Conservation (phyloP, 192 early-diverging fungal genomes). For the Backusella liffmaniae region DNA sequence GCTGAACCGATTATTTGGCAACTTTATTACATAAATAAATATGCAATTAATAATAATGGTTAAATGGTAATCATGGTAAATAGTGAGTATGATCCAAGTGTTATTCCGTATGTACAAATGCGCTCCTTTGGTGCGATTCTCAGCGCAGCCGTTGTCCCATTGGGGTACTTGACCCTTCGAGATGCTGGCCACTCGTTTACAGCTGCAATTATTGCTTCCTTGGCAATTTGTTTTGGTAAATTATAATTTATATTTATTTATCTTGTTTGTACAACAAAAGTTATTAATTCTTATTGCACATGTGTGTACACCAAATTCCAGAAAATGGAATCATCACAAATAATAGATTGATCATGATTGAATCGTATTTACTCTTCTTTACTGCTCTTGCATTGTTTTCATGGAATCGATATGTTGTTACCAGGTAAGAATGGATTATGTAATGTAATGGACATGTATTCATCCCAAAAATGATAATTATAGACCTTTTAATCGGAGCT, state of each 20-base stretch:
- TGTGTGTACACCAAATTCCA: constrained; percentile 21
- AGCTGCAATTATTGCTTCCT: constrained; percentile 71
- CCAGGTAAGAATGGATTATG: not conserved
- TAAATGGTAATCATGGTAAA: too few species aligned
- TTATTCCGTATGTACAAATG: constrained; percentile 87
- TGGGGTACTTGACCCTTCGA: constrained; percentile 79
- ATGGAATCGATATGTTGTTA: constrained; percentile 84
- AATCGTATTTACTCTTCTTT: constrained; percentile 89
- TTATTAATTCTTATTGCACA: not conserved
- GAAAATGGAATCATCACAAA: constrained; percentile 90
- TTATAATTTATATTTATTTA: not conserved
- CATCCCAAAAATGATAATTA: not conserved
- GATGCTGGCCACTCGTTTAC: constrained; percentile 73
- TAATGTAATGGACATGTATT: not conserved
- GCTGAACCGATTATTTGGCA: not conserved
- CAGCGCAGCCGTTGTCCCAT: constrained; percentile 76
- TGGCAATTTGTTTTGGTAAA: constrained; percentile 77
- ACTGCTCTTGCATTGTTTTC: constrained; percentile 71
- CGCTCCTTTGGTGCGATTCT: constrained; percentile 72
- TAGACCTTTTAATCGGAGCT: constrained; percentile 65
- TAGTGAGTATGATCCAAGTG: constrained; percentile 40
- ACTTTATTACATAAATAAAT: not conserved
- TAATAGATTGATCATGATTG: constrained; percentile 85
- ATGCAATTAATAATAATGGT: constrained; percentile 76
- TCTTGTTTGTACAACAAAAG: not conserved